A percentile compares a stretch with the other conserved stretches of the same genome.
Evolutionary conservation across 305 asterid species (phyloP).

Genomic region (Solanum chacoense): DNA sequence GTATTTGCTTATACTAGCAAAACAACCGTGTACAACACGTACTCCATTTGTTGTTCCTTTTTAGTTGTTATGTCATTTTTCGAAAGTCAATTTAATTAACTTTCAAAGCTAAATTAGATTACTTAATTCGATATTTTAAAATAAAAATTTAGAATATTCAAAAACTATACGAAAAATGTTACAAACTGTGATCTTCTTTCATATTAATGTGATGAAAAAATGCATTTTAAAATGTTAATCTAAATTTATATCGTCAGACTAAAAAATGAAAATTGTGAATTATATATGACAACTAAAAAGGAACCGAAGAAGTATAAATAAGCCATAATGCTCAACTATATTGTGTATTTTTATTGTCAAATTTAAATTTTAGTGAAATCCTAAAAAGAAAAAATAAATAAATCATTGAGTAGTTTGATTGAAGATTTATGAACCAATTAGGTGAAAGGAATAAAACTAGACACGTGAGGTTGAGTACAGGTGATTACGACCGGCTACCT

Average conservation of each 20-base stretch:
- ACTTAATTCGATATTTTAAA: background rate
- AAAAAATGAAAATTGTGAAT: background rate
- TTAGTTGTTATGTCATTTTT: background rate
- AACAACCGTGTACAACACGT: background rate
- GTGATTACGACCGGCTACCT: conserved; percentile 8
- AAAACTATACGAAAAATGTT: background rate
- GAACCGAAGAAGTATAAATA: background rate
- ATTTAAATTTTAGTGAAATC: background rate
- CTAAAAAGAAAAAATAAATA: background rate
- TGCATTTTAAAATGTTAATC: too few relatives aligned
- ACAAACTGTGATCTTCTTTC: background rate
- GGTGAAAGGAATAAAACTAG: background rate
- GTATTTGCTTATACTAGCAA: background rate
- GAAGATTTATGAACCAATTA: background rate
- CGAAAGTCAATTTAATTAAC: background rate
- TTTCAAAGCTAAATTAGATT: background rate
- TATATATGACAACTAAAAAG: background rate
- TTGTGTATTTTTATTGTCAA: background rate
- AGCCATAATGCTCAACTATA: background rate
- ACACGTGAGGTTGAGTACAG: conserved; percentile 3
- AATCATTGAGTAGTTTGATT: background rate
- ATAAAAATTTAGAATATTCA: background rate
- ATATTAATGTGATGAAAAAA: background rate
- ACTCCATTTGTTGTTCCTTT: background rate
- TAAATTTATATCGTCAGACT: too few relatives aligned